Evolutionary conservation across 805 yeast species (phyloP), one percentile per base, ranked within the genome.

Genomic region (Candida nemodendra): DNA sequence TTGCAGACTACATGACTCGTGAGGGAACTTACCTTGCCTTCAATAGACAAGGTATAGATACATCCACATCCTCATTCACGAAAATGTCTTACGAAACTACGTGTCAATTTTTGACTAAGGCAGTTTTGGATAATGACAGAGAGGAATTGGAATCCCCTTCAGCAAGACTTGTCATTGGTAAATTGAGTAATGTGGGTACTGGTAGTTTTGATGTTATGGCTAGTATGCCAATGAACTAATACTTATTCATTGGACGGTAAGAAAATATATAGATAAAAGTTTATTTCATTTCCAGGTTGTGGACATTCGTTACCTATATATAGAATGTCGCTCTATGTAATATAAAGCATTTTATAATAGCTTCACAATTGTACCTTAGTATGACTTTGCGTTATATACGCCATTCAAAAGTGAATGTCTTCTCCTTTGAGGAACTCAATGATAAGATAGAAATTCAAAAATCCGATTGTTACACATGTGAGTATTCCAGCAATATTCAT

Each of bases 11-110:
- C 88, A 93, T 93, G 99, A 93, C 99, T 4, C 81, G 99, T 66
- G 98, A 93, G 66, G 99, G 99, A 57, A 78, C 95, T 2, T 93
- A 90, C 61, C 69, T 91, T 60, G 96, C 99, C 18, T 93, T 93
- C 74, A 90, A 88, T 66, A 86, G 99, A 74, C 96, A 88, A 69
- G 99, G 99, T 65, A 90, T 95, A 61, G 98, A 93, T 63, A 77
- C 95, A 1, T 79, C 93, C 11, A 89, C 97, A 2, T 90, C 98
- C 6, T 85, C 98, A 13, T 87, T 93, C 72, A 84, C 88, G 90
- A 93, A 93, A 72, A 93, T 93, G 99, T 88, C 96, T 39, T 93
- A 89, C 65, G 99, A 93, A 69, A 93, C 99, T 30, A 93, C 99
- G 1, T 89, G 96, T 71, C 95, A 87, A 66, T 93, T 93, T 74